Percentiles rank a stretch among this genome's conserved stretches.
Conservation (phyloP, 2,329 filamentous ascomycete species). For the Zasmidium angulare region DNA sequence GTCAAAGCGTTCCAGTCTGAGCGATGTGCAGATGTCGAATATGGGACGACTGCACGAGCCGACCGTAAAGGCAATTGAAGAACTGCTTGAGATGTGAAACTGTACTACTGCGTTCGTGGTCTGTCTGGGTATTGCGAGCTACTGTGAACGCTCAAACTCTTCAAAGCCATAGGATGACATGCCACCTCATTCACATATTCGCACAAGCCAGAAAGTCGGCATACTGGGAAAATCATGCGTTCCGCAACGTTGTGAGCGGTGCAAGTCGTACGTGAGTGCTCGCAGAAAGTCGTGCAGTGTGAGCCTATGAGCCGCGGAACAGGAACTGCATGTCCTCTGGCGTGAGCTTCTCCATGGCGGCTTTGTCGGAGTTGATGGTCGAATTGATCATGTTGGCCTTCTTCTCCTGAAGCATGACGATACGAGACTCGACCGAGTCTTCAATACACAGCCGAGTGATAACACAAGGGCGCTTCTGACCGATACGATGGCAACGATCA, state of each 20-base stretch:
- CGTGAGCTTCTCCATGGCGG: conserved; percentile 86
- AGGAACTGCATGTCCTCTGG: conserved; percentile 94
- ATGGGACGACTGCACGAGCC: too few relatives aligned
- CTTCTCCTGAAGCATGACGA: conserved; percentile 96
- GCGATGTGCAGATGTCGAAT: too few relatives aligned
- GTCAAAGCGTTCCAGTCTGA: too few relatives aligned
- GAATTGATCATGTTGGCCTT: conserved; percentile 98
- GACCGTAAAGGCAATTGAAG: too few relatives aligned
- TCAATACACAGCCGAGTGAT: conserved; percentile 95
- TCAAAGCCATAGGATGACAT: not conserved
- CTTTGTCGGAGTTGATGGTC: conserved; percentile 90
- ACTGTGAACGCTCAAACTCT: not conserved
- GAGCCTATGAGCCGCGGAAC: conserved; percentile 72
- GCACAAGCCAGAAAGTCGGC: too few relatives aligned
- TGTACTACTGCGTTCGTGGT: not conserved
- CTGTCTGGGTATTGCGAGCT: not conserved
- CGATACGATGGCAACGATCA: conserved; percentile 82
- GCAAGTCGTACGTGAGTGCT: not conserved
- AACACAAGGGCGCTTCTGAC: conserved; percentile 87
- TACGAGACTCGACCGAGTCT: conserved; percentile 92
- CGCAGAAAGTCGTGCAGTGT: not conserved
- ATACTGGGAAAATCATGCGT: not conserved
- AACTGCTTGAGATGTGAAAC: too few relatives aligned
- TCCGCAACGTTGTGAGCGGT: not conserved
- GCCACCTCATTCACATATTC: not conserved